Base-by-base conservation (phyloP, 2,329 filamentous ascomycete genomes). In the Xylaria multiplex region DNA sequence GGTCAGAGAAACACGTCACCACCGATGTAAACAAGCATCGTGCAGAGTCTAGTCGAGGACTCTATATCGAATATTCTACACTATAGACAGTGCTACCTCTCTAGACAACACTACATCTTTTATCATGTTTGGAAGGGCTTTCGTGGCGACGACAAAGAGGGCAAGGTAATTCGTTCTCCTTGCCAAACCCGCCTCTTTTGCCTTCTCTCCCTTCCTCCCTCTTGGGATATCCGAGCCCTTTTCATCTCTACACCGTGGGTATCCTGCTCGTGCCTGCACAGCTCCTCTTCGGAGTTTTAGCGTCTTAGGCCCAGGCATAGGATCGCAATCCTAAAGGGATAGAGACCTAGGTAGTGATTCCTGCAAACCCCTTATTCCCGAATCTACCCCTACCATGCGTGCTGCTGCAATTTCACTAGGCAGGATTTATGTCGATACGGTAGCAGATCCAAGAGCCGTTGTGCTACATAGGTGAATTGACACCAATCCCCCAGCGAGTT, bases 301-400 rank as follows among this genome's bases (percentile, higher is more conserved):
- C 43, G 48, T 67, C n/a, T 13, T 74, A 2, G 68, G 72, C 40
- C 65, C 69, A 9, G 42, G 27, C 6, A 74, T 69, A 7, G 62
- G 67, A 6, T 72, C 22, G 63, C 60, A 3, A 68, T 72, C 5
- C 63, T 55, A n/a, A 70, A 63, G 14, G 69, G 69, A 1, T 72
- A 70, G 70, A n/a, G 66, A 69, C 7, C 68, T 67, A 3, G 32
- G 32, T 9, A 16, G 16, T 14, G 53, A 11, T 19, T 19, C 40
- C 11, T 64, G 60, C 32, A 7, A 35, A 6, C 64, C 60, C 43
- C 19, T 9, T 59, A 19, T 40, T 49, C 37, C 19, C 40, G 24
- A 9, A 6, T 6, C 30, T 72, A 68, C 35, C 58, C 49, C 13
- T 72, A 65, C 58, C 71, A 72, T 32, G 43, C 43, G 3, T 37